Conservation (phyloP, 1,139 yeast genomes). For the Yamadazyma triangularis region DNA sequence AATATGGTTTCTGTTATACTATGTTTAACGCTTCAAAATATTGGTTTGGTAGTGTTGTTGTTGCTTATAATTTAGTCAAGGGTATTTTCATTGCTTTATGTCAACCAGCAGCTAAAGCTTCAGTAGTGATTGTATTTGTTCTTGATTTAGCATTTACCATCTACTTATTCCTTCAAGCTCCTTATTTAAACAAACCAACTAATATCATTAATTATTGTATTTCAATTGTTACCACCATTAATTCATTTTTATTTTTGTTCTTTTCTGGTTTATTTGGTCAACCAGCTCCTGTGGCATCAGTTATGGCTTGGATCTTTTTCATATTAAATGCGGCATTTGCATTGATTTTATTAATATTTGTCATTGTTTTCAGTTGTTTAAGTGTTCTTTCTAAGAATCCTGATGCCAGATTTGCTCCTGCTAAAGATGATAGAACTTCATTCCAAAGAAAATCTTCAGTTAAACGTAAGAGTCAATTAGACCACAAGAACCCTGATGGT, state of each 20-base stretch:
- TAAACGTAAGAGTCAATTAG: conserved; percentile 17
- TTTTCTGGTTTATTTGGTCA: conserved; percentile 72
- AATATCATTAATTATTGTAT: conserved; percentile 63
- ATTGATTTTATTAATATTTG: conserved; percentile 55
- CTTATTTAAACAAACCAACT: conserved; percentile 70
- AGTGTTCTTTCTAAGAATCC: conserved; percentile 70
- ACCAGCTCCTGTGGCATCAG: conserved; percentile 60
- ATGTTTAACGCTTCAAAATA: conserved; percentile 72
- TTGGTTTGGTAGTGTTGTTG: conserved; percentile 66
- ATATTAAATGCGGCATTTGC: conserved; percentile 75
- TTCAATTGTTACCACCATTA: conserved; percentile 58
- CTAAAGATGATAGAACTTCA: conserved; percentile 78
- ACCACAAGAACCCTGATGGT: conserved; percentile 6
- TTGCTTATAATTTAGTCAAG: conserved; percentile 53
- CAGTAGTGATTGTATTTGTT: conserved; percentile 60
- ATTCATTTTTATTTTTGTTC: conserved; percentile 70
- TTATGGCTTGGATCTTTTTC: conserved; percentile 80
- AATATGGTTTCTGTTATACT: conserved; percentile 77
- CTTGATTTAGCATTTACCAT: conserved; percentile 61
- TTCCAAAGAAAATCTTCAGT: conserved; percentile 59
- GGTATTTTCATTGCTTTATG: conserved; percentile 64
- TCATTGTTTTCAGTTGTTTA: conserved; percentile 52
- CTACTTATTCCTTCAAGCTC: conserved; percentile 52
- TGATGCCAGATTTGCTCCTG: conserved; percentile 78
- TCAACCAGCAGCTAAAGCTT: conserved; percentile 67